Base-by-base conservation (phyloP, 2,329 filamentous ascomycete genomes). In the Colletotrichum sp. region DNA sequence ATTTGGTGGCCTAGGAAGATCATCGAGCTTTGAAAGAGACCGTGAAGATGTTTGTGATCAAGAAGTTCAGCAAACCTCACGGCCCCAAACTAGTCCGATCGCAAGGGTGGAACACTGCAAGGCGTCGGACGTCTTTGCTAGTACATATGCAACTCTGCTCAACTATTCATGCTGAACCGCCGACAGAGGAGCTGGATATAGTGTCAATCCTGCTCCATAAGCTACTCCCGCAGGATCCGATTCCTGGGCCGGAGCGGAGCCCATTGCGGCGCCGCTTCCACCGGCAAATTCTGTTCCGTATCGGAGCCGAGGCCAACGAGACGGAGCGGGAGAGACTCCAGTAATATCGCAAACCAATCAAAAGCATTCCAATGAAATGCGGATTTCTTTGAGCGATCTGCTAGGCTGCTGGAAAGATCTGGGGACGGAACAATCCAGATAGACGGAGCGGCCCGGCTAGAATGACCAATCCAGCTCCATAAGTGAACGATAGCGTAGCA, bases 21-120 rank as follows among this genome's bases (percentile, higher is more conserved):
- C 0, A 4, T 49, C 0, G 16, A n/a, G 39, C 39, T 10, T 21
- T n/a, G 0, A 6, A 0, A 44, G 18, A 10, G 18, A 21, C 10
- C 0, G 1, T 16, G 59, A 34, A 30, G 12, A 62, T 32, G 10
- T n/a, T 24, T 30, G 28, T 62, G 55, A 16, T 1, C 8, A 10
- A 10, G 62, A 64, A 24, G 34, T 64, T 64, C 32, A 64, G 21
- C 34, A 44, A 44, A 18, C 8, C 16, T n/a, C 15, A 5, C 15
- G 34, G 62, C 32, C 62, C 62, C 34, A 28, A 28, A 44, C 34
- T 26, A 24, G 62, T 44, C 62, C 32, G 62, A 64, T 26, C 32
- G 62, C 24, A 16, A 16, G 5, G 15, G 16, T 18, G 34, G n/a
- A 26, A 64, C 62, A 5, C 62, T 64, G 62, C 13, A 26, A 32